Percentiles rank a stretch among this genome's conserved stretches.
Evolutionary conservation across 495 filamentous ascomycete species (phyloP).

Genomic region (Penicillium nucicola): DNA sequence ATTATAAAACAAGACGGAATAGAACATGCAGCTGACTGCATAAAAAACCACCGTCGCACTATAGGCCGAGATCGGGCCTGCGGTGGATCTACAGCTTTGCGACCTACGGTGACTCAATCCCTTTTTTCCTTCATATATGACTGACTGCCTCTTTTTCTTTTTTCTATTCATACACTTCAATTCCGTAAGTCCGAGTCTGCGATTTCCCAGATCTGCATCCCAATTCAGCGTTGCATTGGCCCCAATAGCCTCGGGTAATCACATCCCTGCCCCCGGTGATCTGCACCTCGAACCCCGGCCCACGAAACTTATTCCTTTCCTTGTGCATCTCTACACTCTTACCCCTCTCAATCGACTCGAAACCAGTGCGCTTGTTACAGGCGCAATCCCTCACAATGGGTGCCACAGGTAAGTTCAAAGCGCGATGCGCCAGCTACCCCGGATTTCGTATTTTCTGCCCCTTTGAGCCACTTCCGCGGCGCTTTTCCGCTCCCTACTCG

Average conservation of each 20-base stretch:
- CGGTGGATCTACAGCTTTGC: slow-evolving; percentile 7
- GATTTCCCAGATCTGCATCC: not conserved
- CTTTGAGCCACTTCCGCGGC: not conserved
- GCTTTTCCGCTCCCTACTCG: not conserved
- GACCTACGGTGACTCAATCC: slow-evolving; percentile 1
- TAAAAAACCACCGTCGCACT: slow-evolving; percentile 8
- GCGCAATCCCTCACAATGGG: slow-evolving; percentile 15
- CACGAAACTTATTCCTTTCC: not conserved
- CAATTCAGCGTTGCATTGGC: not conserved
- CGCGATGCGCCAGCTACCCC: not conserved
- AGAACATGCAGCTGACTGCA: not conserved
- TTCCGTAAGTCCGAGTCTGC: not conserved
- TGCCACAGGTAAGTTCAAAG: slow-evolving; percentile 7
- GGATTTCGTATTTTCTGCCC: not conserved
- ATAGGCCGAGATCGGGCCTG: slow-evolving; percentile 24
- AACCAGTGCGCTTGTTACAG: not conserved
- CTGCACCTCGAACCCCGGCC: slow-evolving; percentile 7
- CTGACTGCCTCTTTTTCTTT: not conserved
- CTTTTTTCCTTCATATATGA: not conserved
- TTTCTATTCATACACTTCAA: not conserved
- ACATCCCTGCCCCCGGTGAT: slow-evolving; percentile 16
- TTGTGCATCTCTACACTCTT: not conserved
- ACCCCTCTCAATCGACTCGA: not conserved
- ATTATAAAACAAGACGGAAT: not conserved
- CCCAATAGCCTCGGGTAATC: slow-evolving; percentile 1